phyloP scores from a whole-genome alignment of 805 yeast genomes.

The Hanseniaspora singularis region DNA sequence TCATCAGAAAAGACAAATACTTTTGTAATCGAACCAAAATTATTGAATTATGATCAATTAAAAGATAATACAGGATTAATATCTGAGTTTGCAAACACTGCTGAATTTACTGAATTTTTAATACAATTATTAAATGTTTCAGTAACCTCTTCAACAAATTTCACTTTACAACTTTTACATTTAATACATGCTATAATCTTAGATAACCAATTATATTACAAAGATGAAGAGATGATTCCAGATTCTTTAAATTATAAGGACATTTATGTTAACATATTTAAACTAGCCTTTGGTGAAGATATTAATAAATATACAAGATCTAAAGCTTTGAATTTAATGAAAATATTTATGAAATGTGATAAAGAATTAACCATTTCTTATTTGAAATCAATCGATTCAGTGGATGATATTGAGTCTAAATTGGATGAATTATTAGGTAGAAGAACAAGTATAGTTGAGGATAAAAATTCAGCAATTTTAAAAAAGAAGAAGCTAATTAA shows the following conservation, averaged over 20 bases:
- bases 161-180: constrained; percentile 50
- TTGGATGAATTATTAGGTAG: constrained; percentile 32
- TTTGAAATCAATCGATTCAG: neutral
- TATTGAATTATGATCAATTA: constrained; percentile 24
- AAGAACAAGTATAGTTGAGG: constrained; percentile 29
- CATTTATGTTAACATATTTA: constrained; percentile 34
- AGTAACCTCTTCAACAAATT: constrained; percentile 40
- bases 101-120: constrained; percentile 43
- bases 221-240: constrained; percentile 33
- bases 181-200: constrained; percentile 51
- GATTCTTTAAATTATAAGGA: constrained; percentile 45
- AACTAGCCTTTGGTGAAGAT: constrained; percentile 42
- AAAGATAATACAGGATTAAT: constrained; percentile 32
- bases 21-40: constrained; percentile 40
- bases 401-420: constrained; percentile 25
- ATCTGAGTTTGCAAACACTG: constrained; percentile 41
- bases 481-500: constrained; percentile 46
- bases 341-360: constrained; percentile 2
- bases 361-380: neutral
- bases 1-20: constrained; percentile 29
- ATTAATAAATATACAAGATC: constrained; percentile 34
- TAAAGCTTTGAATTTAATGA: constrained; percentile 47
- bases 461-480: constrained; percentile 44
- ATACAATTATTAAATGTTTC: constrained; percentile 46
- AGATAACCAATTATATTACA: constrained; percentile 35